Evolutionary conservation across 257 asterid genomes (phyloP), one percentile per base, ranked within the genome.

Genomic region (Capsicum baccatum): DNA sequence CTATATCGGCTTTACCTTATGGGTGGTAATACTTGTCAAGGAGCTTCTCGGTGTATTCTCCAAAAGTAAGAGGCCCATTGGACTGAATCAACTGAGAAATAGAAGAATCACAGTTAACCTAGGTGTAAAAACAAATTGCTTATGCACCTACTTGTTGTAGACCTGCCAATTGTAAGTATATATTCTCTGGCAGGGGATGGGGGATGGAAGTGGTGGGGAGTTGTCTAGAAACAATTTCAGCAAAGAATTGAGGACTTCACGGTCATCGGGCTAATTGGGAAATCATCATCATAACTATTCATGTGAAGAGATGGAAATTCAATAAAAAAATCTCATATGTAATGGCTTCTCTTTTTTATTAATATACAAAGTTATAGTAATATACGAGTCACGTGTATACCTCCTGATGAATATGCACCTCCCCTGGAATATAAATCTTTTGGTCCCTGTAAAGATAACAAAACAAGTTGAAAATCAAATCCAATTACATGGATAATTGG

Each of bases 1-100:
- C n/a, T n/a, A n/a, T n/a, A n/a, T n/a, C n/a, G n/a, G n/a, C n/a
- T n/a, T n/a, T n/a, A n/a, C n/a, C n/a, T n/a, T n/a, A n/a, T n/a
- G n/a, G n/a, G n/a, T 92, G 97, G 86, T 95, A 95, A 86, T 94
- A 95, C 90, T 94, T 92, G 93, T 93, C 97, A 66, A 95, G 93
- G 86, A 95, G 90, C 86, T 91, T 92, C 89, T 94, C 99, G 0
- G 99, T 90, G 67, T 95, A 94, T 59, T 95, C 98, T 84, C 99
- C 99, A 79, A 95, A 95, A 57, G 98, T 92, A 83, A 94, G 91
- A 83, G 92, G 92, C 50, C 88, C 95, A 17, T 88, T 83, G 3
- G 97, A 91, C 74, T 83, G 87, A 71, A 90, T 87, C 84, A 94
- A 85, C 95, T 95, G 92, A 10, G 83, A 56, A 13, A 83, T 64